Evolutionary conservation across 768 basidiomycete genomes (phyloP).

Genomic region (Suillus subluteus): DNA sequence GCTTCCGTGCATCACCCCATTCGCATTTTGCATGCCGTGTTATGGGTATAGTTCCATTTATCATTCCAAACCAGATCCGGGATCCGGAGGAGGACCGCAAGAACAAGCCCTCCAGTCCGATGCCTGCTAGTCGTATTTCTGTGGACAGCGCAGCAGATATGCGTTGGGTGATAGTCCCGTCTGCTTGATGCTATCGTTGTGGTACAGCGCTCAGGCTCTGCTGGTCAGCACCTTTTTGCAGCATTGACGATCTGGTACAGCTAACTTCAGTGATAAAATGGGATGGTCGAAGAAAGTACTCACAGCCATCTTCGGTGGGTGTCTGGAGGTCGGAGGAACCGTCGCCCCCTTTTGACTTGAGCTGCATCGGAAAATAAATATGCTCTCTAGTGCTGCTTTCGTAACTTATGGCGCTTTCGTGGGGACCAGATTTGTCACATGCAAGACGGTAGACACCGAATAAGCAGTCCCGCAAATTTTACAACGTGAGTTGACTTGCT

Average conservation of each 20-base stretch:
- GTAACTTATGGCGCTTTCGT: not conserved
- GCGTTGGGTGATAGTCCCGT: constrained; percentile 38
- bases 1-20: too few species aligned
- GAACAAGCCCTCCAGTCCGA: too few species aligned
- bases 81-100: too few species aligned
- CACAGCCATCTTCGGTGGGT: constrained; percentile 42
- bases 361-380: too few species aligned
- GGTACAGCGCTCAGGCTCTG: constrained; percentile 36
- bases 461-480: not conserved
- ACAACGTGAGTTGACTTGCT: not conserved
- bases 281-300: constrained; percentile 43
- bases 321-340: constrained; percentile 40
- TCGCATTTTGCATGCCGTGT: too few species aligned
- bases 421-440: not conserved
- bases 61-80: too few species aligned
- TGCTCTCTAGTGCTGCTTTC: too few species aligned
- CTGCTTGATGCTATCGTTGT: constrained; percentile 35
- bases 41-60: too few species aligned
- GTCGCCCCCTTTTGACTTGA: constrained; percentile 17
- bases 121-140: constrained; percentile 37
- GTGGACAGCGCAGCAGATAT: constrained; percentile 33
- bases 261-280: constrained; percentile 40
- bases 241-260: constrained; percentile 40
- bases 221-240: constrained; percentile 34
- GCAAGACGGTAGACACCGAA: not conserved